phyloP scores from a whole-genome alignment of 345 rosid genomes.

The Eucalyptus polyanthemos region DNA sequence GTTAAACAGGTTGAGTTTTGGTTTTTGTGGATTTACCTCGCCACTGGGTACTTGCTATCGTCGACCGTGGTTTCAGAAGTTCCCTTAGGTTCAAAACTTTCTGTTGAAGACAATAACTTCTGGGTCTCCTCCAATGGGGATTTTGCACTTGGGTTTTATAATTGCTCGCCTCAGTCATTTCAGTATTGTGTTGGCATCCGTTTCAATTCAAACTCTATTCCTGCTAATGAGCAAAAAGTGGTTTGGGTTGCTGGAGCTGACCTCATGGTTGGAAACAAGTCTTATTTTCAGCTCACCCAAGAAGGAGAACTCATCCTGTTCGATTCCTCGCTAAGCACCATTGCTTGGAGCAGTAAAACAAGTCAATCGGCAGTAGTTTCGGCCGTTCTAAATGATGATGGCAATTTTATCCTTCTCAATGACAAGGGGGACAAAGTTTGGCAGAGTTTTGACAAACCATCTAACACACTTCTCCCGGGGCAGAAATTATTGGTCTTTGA shows the following conservation, averaged over 20 bases:
- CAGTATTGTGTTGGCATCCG: constrained; percentile 67
- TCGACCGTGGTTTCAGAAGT: constrained; percentile 31
- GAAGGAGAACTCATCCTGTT: constrained; percentile 58
- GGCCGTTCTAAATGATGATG: constrained; percentile 52
- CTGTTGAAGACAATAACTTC: constrained; percentile 24
- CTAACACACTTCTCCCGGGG: constrained; percentile 64
- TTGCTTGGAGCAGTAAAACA: constrained; percentile 51
- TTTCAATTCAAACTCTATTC: constrained; percentile 47
- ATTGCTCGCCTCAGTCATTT: constrained; percentile 29
- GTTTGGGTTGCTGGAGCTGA: constrained; percentile 81
- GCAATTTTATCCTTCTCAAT: constrained; percentile 54
- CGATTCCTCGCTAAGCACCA: constrained; percentile 24
- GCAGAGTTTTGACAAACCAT: constrained; percentile 71
- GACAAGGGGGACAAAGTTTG: constrained; percentile 30
- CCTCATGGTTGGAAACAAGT: constrained; percentile 32
- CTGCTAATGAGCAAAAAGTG: constrained; percentile 25
- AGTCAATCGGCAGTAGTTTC: constrained; percentile 40
- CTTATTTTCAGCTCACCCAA: constrained; percentile 52
- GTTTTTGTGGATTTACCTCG: constrained; percentile 23
- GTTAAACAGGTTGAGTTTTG: neutral
- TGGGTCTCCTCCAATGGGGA: constrained; percentile 68
- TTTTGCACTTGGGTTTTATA: constrained; percentile 64
- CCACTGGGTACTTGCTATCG: constrained; percentile 13
- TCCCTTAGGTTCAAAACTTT: constrained; percentile 51
- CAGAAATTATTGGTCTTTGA: constrained; percentile 32